Conservation (phyloP, 2,329 filamentous ascomycete genomes). For the Nigrospora oryzae region DNA sequence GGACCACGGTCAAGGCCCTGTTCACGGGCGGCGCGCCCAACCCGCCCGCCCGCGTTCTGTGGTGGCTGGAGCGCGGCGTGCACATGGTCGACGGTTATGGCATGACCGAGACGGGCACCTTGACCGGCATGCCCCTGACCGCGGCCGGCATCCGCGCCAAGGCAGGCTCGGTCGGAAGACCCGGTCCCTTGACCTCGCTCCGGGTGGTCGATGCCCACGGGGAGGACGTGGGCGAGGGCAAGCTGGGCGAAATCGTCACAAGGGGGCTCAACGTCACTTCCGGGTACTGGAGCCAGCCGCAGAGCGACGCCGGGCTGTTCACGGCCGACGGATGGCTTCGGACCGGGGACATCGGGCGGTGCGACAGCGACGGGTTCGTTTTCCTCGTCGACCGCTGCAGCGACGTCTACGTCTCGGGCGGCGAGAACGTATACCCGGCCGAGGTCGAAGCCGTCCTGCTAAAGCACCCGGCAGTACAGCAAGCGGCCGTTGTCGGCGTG, state of each 20-base stretch:
- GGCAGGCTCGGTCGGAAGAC: not conserved
- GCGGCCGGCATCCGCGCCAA: not conserved
- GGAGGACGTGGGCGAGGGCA: not conserved
- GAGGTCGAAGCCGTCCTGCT: constrained; percentile 7
- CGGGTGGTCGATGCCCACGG: not conserved
- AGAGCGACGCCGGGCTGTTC: not conserved
- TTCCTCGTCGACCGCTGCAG: constrained; percentile 5
- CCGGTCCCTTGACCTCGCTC: not conserved
- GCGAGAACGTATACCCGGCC: constrained; percentile 8
- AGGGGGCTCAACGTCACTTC: not conserved
- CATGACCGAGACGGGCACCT: constrained; percentile 5
- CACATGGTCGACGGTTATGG: constrained; percentile 6
- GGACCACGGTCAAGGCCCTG: constrained; percentile 2
- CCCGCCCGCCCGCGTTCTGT: not conserved
- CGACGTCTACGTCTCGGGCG: constrained; percentile 7
- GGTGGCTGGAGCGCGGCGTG: constrained; percentile 5
- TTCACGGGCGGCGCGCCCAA: constrained; percentile 6
- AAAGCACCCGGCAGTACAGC: constrained; percentile 4
- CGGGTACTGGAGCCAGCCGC: not conserved
- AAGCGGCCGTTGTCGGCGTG: constrained; percentile 6
- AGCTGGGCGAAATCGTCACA: not conserved
- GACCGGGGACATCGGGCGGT: not conserved
- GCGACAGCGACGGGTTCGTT: constrained; percentile 6
- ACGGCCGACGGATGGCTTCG: not conserved
- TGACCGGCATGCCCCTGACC: constrained; percentile 6